phyloP scores from a whole-genome alignment of 1,284 basidiomycete genomes.

The Tylopilus sp. region DNA sequence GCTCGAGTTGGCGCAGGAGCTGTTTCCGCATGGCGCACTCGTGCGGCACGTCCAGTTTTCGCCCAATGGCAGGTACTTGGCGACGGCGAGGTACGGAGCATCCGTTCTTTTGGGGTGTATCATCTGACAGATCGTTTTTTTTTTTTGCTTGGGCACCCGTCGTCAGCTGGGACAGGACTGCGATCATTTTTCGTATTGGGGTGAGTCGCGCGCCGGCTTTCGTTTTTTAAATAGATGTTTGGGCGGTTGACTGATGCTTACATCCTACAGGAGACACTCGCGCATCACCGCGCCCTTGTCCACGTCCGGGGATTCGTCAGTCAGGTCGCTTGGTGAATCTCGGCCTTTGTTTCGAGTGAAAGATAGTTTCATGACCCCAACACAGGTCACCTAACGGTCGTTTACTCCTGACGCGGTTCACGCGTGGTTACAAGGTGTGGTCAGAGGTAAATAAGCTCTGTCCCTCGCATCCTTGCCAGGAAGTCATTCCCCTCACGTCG shows the following conservation, averaged over 20 bases:
- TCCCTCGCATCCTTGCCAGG: not conserved
- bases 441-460: slow-evolving; percentile 48
- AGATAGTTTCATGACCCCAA: not conserved
- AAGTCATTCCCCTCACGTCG: not conserved
- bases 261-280: slow-evolving; percentile 47
- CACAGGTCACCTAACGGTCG: slow-evolving; percentile 61
- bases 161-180: slow-evolving; percentile 71
- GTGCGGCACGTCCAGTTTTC: slow-evolving; percentile 40
- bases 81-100: slow-evolving; percentile 33
- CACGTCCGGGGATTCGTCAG: slow-evolving; percentile 73
- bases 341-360: not conserved
- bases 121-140: not conserved
- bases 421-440: slow-evolving; percentile 71
- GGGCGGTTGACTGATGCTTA: not conserved
- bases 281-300: slow-evolving; percentile 61
- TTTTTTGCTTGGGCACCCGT: not conserved
- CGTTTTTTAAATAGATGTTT: not conserved
- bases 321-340: slow-evolving; percentile 67
- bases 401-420: slow-evolving; percentile 61
- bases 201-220: slow-evolving; percentile 34
- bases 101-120: not conserved
- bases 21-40: slow-evolving; percentile 31
- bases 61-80: slow-evolving; percentile 36
- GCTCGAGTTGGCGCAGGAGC: slow-evolving; percentile 55
- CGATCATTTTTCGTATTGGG: slow-evolving; percentile 68